Evolutionary conservation across 805 yeast genomes (phyloP).

Genomic region (Kazachstania bromeliacearum): DNA sequence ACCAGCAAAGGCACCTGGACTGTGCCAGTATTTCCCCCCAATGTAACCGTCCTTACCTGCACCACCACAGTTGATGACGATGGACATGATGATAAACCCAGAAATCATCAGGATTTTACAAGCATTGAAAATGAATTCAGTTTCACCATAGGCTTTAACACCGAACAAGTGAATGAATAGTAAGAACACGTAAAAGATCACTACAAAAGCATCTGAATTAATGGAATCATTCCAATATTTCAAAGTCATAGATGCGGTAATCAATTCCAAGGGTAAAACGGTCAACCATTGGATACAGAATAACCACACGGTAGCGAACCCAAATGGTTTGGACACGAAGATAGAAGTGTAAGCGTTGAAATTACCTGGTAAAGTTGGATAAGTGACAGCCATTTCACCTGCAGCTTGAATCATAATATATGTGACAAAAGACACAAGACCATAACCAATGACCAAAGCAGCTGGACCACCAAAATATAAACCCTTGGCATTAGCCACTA

Average conservation of each 20-base stretch:
- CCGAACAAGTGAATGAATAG: conserved; percentile 47
- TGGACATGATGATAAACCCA: conserved; percentile 49
- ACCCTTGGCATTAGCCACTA: conserved; percentile 46
- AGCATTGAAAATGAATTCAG: conserved; percentile 48
- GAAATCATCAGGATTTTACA: conserved; percentile 48
- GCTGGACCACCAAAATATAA: conserved; percentile 38
- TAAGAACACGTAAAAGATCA: conserved; percentile 44
- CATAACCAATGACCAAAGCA: conserved; percentile 43
- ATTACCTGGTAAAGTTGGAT: conserved; percentile 33
- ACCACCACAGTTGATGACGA: conserved; percentile 51
- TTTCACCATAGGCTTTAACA: conserved; percentile 61
- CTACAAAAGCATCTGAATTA: conserved; percentile 48
- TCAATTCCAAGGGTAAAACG: conserved; percentile 54
- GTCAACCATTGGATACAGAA: conserved; percentile 57
- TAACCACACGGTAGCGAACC: conserved; percentile 67
- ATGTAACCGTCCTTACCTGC: conserved; percentile 45
- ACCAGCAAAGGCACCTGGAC: conserved; percentile 41
- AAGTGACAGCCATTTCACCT: conserved; percentile 34
- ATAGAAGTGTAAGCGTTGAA: conserved; percentile 32
- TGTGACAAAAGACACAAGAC: conserved; percentile 47
- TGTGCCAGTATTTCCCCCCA: conserved; percentile 50
- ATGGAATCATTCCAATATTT: conserved; percentile 39
- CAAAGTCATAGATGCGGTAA: conserved; percentile 47
- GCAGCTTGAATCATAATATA: conserved; percentile 48
- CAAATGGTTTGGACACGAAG: conserved; percentile 57